Conservation (phyloP, 805 yeast species). For the Cyberlindnera subsufficiens region DNA sequence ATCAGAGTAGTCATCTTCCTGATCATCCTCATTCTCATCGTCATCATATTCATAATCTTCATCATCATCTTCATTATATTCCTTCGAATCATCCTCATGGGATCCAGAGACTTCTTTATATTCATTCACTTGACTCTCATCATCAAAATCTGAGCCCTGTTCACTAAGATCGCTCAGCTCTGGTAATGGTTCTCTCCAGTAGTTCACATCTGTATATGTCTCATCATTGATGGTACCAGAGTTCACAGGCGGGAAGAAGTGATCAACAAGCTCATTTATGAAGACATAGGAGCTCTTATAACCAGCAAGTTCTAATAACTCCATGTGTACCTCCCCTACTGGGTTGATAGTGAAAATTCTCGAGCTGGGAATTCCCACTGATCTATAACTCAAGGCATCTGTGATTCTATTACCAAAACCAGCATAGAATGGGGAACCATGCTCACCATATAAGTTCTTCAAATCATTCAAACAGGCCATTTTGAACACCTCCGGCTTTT, state of each 20-base stretch:
- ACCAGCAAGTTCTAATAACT: slow-evolving; percentile 88
- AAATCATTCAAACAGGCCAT: slow-evolving; percentile 94
- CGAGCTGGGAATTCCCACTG: slow-evolving; percentile 91
- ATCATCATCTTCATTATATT: slow-evolving; percentile 15
- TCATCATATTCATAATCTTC: slow-evolving; percentile 18
- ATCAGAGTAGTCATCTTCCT: slow-evolving; percentile 17
- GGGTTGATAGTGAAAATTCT: slow-evolving; percentile 94
- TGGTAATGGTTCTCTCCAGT: slow-evolving; percentile 81
- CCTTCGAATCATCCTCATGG: slow-evolving; percentile 16
- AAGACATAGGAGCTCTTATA: slow-evolving; percentile 81
- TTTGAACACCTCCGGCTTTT: slow-evolving; percentile 97
- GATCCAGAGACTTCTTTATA: slow-evolving; percentile 2
- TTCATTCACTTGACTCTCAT: slow-evolving; percentile 10
- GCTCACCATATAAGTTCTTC: slow-evolving; percentile 56
- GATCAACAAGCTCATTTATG: slow-evolving; percentile 92
- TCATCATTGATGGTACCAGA: slow-evolving; percentile 24
- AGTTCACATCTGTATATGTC: slow-evolving; percentile 79
- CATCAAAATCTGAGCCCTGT: slow-evolving; percentile 23
- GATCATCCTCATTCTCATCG: slow-evolving; percentile 19
- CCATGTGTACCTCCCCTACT: slow-evolving; percentile 97
- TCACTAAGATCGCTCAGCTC: slow-evolving; percentile 58
- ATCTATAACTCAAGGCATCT: slow-evolving; percentile 90
- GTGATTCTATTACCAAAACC: slow-evolving; percentile 97
- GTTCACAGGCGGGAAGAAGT: slow-evolving; percentile 86
- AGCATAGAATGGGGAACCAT: slow-evolving; percentile 83